Base-by-base conservation (phyloP, 2,329 filamentous ascomycete genomes). In the Fusarium penzigii region DNA sequence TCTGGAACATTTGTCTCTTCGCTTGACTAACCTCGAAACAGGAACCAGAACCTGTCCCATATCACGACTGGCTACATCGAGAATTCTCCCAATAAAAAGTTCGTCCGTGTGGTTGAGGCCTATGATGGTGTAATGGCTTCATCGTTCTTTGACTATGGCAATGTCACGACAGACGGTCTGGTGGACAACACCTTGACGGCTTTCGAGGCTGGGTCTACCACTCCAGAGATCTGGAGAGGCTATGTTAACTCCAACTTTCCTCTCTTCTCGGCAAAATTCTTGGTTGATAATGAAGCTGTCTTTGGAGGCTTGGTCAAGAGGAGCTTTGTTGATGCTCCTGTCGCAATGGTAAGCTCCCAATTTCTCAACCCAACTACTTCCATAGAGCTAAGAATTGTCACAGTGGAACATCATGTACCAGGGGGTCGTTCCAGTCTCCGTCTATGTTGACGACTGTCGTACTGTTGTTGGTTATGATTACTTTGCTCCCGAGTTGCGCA, bases 181-280 rank as follows among this genome's bases (percentile, higher is more conserved):
- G 72, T 74, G 4, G 70, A 73, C 25, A 73, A 73, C n/a, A 66
- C 50, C 2, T 4, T 73, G 47, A 70, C 63, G 5, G 65, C 64
- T 0, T 70, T 65, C 16, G 36, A 53, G 1, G 51, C 43, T 9
- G 51, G 62, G 2, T 55, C 49, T 1, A 47, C 46, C 0, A 52
- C 57, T 2, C 64, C 66, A 1, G 53, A 47, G 2, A 43, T 69
- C 0, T 74, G 65, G 65, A 63, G 64, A 34, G 71, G 65, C 13
- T 72, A 71, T 10, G 70, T 72, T 11, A 70, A 70, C 48, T 68
- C 70, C 0, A 71, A 70, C n/a, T 74, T 68, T 42, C 70, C 72
- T 1, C 60, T 74, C 7, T 67, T 74, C 16, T 44, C 45, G 0
- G 52, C 62, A 4, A 61, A 68, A 9, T 50, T 71, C 13, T 59